These are phyloP conservation scores for Xerophyta viscosa DNA, from an alignment of 106 monocot species.

Conservation along the genomic window DNA sequence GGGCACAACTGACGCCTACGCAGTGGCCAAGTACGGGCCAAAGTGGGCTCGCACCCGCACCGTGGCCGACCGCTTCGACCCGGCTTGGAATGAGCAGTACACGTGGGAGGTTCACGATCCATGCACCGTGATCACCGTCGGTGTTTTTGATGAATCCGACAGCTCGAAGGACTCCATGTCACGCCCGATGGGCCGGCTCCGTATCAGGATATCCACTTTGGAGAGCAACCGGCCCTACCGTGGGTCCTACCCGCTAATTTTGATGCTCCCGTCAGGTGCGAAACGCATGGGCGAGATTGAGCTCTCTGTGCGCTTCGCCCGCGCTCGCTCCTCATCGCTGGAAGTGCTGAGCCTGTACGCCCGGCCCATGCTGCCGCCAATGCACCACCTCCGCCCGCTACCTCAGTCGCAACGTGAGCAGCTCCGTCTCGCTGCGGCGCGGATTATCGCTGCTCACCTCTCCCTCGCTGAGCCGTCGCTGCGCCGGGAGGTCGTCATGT, in stretches of 20 bases:
- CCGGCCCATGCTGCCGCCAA: conserved; percentile 60
- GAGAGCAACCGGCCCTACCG: conserved; percentile 49
- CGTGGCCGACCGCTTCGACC: conserved; percentile 42
- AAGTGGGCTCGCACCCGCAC: conserved; percentile 92
- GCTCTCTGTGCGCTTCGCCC: conserved; percentile 65
- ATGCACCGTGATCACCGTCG: conserved; percentile 71
- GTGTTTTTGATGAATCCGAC: conserved; percentile 68
- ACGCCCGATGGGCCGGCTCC: conserved; percentile 57
- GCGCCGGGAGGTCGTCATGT: conserved; percentile 47
- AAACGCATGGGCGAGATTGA: conserved; percentile 75
- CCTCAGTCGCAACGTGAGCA: conserved; percentile 31
- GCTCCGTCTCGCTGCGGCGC: conserved; percentile 56
- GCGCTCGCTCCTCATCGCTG: conserved; percentile 18
- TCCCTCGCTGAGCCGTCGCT: conserved; percentile 70
- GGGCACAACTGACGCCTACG: conserved; percentile 56
- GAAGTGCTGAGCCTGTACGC: conserved; percentile 55
- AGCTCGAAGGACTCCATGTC: conserved; percentile 17
- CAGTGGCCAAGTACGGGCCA: conserved; percentile 79
- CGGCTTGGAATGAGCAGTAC: conserved; percentile 97
- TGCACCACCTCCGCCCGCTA: conserved; percentile 76
- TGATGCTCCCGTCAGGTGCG: conserved; percentile 37
- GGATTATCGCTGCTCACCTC: conserved; percentile 54
- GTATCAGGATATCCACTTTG: conserved; percentile 65
- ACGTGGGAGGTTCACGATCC: conserved; percentile 83
- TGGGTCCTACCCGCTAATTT: conserved; percentile 47